Evolutionary conservation across 1,284 basidiomycete species (phyloP).

Genomic region (Trametes versicolor): DNA sequence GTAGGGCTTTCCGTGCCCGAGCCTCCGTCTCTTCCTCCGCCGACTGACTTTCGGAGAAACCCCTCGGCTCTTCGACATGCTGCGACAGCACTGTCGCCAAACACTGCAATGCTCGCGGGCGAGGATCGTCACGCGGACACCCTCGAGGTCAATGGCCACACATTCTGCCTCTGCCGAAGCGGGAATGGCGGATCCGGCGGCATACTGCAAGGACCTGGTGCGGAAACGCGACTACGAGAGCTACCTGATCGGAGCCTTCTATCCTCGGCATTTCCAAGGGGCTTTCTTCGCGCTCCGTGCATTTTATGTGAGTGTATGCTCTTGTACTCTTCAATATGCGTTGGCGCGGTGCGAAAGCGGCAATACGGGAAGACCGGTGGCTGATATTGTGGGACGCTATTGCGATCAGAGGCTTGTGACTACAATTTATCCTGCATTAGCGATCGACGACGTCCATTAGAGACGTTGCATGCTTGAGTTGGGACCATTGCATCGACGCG

Average conservation of each 20-base stretch:
- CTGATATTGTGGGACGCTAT: not conserved
- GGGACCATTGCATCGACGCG: not conserved
- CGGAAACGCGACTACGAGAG: conserved; percentile 85
- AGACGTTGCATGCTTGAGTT: not conserved
- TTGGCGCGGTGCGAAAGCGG: not conserved
- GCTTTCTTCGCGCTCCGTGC: conserved; percentile 88
- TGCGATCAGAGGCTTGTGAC: too few species aligned
- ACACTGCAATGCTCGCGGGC: not conserved
- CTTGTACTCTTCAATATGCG: conserved; percentile 4
- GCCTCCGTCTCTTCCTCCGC: not conserved
- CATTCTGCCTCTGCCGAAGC: conserved; percentile 27
- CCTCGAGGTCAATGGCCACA: conserved; percentile 25
- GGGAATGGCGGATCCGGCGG: conserved; percentile 54
- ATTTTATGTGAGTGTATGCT: conserved; percentile 76
- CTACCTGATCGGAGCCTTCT: conserved; percentile 82
- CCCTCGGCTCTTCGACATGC: conserved; percentile 3
- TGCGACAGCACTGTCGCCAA: conserved; percentile 8
- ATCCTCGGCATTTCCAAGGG: conserved; percentile 69
- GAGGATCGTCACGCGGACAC: not conserved
- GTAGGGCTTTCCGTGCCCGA: too few species aligned
- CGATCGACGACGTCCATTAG: not conserved
- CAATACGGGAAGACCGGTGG: not conserved
- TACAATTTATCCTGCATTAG: too few species aligned
- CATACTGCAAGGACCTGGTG: conserved; percentile 76
- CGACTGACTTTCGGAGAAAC: not conserved